Evolutionary conservation across 352 stramenopile species (phyloP), one percentile per base, ranked within the genome.

Genomic region (Phytopythium cucurbitacearum): DNA sequence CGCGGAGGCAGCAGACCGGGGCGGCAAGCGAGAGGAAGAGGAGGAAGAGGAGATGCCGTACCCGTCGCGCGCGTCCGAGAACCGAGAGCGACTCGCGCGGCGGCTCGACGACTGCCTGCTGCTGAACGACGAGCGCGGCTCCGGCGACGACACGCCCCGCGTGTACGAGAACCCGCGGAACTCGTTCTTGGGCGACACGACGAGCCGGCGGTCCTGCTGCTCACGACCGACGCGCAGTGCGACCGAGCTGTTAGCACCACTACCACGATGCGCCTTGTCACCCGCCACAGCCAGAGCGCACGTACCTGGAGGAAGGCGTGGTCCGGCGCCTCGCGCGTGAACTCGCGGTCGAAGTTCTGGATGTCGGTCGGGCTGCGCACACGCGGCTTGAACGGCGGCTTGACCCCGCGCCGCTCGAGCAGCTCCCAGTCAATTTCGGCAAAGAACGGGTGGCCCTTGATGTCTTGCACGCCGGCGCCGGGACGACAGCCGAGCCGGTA

Each of bases 311-410:
- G 60, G 53, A 89, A 90, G 39, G 67, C 68, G 46, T 91, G 76
- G 59, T 91, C 80, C n/a, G 80, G 80, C 7, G 78, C 63, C 47
- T 94, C 83, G 55, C 89, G 89, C 16, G 85, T 95, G 50, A 95
- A 94, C 59, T 94, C 82, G 53, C 87, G 84, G 57, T 95, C 85
- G 57, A 95, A 95, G 57, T 95, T 95, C 68, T 95, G 82, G 46
- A 93, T 87, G 48, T 94, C 85, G 5, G 82, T 94, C 0, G 80
- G 74, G 21, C 73, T 75, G 34, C 81, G 75, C 40, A 94, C 79
- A 34, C 85, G 83, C 41, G 85, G 83, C 69, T 94, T 93, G 69
- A 95, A 95, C 15, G 83, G 83, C n/a, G 85, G 83, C 52, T 89
- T 91, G 28, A 94, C 66, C 36, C 62, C 64, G 21, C 81, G 82